Conservation (phyloP, 768 basidiomycete genomes). For the Termitomyces heimii region DNA sequence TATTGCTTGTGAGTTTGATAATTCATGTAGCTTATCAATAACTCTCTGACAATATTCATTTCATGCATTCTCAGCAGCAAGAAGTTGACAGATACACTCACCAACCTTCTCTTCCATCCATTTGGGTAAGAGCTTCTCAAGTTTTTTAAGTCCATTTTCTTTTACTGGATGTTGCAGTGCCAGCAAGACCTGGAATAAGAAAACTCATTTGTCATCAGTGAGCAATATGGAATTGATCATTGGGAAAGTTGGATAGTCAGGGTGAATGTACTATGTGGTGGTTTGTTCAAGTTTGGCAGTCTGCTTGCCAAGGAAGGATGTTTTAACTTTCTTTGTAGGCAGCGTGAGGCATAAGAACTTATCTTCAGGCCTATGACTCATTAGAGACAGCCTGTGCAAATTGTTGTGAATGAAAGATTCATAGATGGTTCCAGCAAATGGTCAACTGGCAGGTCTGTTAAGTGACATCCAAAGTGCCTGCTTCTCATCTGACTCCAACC, state of each 20-base stretch:
- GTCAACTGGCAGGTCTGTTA: too few species aligned
- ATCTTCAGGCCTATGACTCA: not conserved
- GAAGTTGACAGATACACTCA: not conserved
- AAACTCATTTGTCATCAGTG: not conserved
- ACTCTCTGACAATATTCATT: not conserved
- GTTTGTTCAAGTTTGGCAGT: not conserved
- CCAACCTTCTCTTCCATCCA: not conserved
- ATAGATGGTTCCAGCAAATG: too few species aligned
- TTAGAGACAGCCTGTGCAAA: not conserved
- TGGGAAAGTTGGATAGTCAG: not conserved
- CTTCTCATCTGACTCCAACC: too few species aligned
- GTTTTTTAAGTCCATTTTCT: too few species aligned
- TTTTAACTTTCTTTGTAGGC: not conserved
- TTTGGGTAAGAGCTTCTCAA: too few species aligned
- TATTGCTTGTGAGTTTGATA: not conserved
- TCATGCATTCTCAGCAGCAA: not conserved
- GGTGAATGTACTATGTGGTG: not conserved
- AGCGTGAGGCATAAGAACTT: not conserved
- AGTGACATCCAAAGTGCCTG: too few species aligned
- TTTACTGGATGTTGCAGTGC: too few species aligned
- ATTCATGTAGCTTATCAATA: not conserved
- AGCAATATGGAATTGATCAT: not conserved
- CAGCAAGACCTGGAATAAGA: not conserved
- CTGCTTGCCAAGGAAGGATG: not conserved
- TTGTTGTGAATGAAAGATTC: too few species aligned